Conservation (phyloP, 2,329 filamentous ascomycete species). For the Nannizziopsis arthrosporioides region DNA sequence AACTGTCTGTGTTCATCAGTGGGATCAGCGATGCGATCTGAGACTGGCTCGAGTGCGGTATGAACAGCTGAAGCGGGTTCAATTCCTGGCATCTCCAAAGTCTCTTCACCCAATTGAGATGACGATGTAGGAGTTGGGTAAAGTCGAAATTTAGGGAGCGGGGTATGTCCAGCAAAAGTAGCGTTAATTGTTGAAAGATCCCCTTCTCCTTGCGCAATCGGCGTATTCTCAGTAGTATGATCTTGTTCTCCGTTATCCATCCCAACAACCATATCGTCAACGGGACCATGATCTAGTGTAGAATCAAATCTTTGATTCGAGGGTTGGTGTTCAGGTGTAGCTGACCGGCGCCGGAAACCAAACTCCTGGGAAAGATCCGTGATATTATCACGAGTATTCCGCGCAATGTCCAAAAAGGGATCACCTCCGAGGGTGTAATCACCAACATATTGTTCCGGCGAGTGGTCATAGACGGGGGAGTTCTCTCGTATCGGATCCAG, state of each 20-base stretch:
- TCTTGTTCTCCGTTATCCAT: slow-evolving; percentile 17
- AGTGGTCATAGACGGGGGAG: background rate
- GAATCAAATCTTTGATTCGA: background rate
- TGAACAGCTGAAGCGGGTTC: background rate
- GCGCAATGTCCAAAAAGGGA: slow-evolving; percentile 23
- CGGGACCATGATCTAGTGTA: background rate
- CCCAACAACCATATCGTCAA: background rate
- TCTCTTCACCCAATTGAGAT: slow-evolving; percentile 28
- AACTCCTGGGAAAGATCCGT: background rate
- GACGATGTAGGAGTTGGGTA: slow-evolving; percentile 34
- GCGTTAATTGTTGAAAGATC: slow-evolving; percentile 25
- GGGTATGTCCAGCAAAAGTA: slow-evolving; percentile 25
- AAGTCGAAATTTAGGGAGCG: slow-evolving; percentile 22
- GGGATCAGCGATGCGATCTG: slow-evolving; percentile 19
- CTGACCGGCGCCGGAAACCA: background rate
- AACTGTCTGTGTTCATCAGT: slow-evolving; percentile 37
- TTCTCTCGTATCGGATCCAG: slow-evolving; percentile 16
- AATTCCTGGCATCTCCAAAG: slow-evolving; percentile 15
- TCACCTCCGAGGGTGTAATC: slow-evolving; percentile 17
- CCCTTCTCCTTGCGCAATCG: slow-evolving; percentile 21
- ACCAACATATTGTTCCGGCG: slow-evolving; percentile 1
- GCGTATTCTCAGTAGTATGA: slow-evolving; percentile 27
- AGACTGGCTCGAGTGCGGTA: background rate
- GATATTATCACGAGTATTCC: slow-evolving; percentile 5
- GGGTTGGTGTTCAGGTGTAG: background rate